Percentiles rank a stretch among this genome's conserved stretches.
phyloP scores from a whole-genome alignment of 257 asterid genomes.

The Leonotis leonurus region DNA sequence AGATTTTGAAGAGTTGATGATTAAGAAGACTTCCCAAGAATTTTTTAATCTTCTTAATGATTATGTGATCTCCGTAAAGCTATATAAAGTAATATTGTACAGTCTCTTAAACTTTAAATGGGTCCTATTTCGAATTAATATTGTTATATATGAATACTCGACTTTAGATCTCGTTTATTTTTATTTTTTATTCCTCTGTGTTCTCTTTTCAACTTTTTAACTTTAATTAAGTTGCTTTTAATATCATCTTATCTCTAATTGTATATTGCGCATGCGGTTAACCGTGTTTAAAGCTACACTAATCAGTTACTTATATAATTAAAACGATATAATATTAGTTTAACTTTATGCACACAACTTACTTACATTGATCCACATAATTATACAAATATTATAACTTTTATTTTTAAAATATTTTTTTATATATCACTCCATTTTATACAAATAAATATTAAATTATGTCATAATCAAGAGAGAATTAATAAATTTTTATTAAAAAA shows the following conservation, averaged over 20 bases:
- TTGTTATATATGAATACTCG: too few relatives aligned
- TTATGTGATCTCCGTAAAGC: not conserved
- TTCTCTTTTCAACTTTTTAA: not conserved
- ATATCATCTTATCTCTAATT: not conserved
- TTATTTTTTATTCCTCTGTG: not conserved
- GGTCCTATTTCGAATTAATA: not conserved
- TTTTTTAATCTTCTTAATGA: not conserved
- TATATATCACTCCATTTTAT: too few relatives aligned
- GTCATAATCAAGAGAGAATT: too few relatives aligned
- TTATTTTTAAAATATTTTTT: too few relatives aligned
- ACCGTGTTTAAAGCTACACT: not conserved
- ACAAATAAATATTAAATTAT: too few relatives aligned
- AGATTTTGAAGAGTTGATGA: not conserved
- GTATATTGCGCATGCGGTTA: not conserved
- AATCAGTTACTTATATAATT: too few relatives aligned
- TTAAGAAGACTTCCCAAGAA: not conserved
- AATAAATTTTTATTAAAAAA: too few relatives aligned
- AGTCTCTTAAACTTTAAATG: constrained; percentile 12
- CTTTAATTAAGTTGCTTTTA: not conserved
- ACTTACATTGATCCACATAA: too few relatives aligned
- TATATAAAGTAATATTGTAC: not conserved
- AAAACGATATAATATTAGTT: too few relatives aligned
- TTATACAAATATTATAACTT: too few relatives aligned
- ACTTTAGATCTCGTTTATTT: too few relatives aligned
- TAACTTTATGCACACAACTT: too few relatives aligned